Evolutionary conservation across 805 yeast genomes (phyloP).

Genomic region (Lachancea lanzarotensis): DNA sequence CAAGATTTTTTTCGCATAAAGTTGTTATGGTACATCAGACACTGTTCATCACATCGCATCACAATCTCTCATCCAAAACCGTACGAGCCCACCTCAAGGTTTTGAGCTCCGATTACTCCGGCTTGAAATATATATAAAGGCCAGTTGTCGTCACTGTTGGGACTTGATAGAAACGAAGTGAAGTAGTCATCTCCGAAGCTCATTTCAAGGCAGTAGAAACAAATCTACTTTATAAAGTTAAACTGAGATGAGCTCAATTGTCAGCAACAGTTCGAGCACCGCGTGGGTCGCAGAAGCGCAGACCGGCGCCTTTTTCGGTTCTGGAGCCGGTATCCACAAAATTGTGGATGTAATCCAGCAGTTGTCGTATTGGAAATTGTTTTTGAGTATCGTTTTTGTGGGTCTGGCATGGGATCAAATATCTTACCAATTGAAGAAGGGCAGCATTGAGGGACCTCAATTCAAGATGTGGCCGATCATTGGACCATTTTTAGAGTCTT

Average conservation of each 20-base stretch:
- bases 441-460: constrained; percentile 83
- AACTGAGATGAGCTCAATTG: constrained; percentile 6
- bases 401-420: constrained; percentile 64
- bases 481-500: constrained; percentile 90
- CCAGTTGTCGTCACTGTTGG: too few relatives aligned
- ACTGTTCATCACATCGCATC: not conserved
- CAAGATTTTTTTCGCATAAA: constrained; percentile 6
- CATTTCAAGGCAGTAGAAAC: not conserved
- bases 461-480: constrained; percentile 90
- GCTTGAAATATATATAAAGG: not conserved
- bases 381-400: constrained; percentile 41
- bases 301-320: not conserved
- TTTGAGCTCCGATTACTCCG: not conserved
- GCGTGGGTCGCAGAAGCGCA: not conserved
- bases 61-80: too few relatives aligned
- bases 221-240: too few relatives aligned
- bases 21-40: not conserved
- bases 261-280: constrained; percentile 1
- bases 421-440: constrained; percentile 74
- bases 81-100: constrained; percentile 1
- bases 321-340: constrained; percentile 6
- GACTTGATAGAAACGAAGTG: too few relatives aligned
- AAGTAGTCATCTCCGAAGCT: too few relatives aligned
- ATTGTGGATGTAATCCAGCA: constrained; percentile 16
- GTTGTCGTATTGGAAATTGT: constrained; percentile 50